Evolutionary conservation across 352 stramenopile species (phyloP).

Genomic region (Aphanomyces astaci): DNA sequence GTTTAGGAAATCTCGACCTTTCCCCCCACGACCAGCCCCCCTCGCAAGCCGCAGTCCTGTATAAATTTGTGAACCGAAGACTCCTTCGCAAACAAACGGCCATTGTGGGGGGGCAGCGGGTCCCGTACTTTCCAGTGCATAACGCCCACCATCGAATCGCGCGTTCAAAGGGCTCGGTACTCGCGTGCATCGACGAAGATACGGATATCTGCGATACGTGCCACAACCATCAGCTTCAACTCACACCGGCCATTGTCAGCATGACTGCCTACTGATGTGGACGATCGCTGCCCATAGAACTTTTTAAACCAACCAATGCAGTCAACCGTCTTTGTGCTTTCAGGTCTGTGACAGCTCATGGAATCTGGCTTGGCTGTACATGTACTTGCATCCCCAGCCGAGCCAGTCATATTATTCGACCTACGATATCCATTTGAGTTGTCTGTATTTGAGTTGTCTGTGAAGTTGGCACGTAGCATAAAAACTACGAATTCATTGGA

Average conservation of each 20-base stretch:
- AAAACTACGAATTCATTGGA: no score
- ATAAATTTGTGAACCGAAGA: not conserved
- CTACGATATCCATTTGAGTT: no score
- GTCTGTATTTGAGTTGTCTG: no score
- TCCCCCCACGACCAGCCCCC: no score
- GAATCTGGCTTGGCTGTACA: no score
- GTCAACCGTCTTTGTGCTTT: no score
- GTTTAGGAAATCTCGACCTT: not conserved
- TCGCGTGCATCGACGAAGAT: not conserved
- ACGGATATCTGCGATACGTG: not conserved
- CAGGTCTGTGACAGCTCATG: no score
- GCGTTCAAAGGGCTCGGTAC: not conserved
- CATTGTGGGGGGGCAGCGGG: not conserved
- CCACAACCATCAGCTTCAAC: not conserved
- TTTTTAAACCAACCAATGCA: no score
- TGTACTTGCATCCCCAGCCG: no score
- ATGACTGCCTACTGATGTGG: not conserved
- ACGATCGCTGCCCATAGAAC: not conserved
- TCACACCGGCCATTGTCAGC: not conserved
- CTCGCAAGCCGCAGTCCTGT: not conserved
- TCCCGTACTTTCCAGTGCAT: not conserved
- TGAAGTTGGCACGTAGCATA: no score
- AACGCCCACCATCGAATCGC: not conserved
- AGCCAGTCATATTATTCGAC: no score
- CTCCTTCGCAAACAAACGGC: not conserved